phyloP scores from a whole-genome alignment of 2,329 filamentous ascomycete genomes.

The Dactylellina sp. region DNA sequence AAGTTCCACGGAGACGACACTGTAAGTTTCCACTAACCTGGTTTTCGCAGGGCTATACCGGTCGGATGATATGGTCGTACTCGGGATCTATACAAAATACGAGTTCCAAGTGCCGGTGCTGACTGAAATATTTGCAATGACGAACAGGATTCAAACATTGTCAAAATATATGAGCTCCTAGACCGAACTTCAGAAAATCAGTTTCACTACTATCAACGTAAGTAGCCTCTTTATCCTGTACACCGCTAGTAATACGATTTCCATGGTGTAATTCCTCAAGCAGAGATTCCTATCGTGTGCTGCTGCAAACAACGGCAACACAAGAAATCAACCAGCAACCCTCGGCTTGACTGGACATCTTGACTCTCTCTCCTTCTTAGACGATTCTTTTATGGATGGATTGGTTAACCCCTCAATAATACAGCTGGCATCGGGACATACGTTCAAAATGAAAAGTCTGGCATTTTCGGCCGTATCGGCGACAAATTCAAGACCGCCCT shows the following conservation, averaged over 20 bases:
- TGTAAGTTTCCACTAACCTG: slow-evolving; percentile 23
- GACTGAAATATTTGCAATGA: slow-evolving; percentile 3
- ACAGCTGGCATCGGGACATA: slow-evolving; percentile 68
- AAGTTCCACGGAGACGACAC: slow-evolving; percentile 54
- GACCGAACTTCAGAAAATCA: slow-evolving; percentile 66
- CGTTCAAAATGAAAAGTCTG: slow-evolving; percentile 65
- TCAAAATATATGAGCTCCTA: slow-evolving; percentile 67
- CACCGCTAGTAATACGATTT: slow-evolving; percentile 1
- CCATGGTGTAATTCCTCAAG: too few species aligned
- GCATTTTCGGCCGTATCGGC: slow-evolving; percentile 64
- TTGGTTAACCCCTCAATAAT: too few species aligned
- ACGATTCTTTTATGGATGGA: too few species aligned
- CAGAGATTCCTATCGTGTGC: too few species aligned
- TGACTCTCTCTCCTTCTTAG: too few species aligned
- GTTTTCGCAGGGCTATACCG: not conserved
- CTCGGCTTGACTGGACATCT: too few species aligned
- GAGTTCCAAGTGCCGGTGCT: slow-evolving; percentile 36
- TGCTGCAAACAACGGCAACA: too few species aligned
- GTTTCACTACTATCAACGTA: slow-evolving; percentile 68
- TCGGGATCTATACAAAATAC: too few species aligned
- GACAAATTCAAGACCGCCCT: slow-evolving; percentile 64
- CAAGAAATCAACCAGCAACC: slow-evolving; percentile 6
- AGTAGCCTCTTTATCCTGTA: not conserved
- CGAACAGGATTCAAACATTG: slow-evolving; percentile 69
- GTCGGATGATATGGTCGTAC: not conserved